Evolutionary conservation across 768 basidiomycete species (phyloP).

Genomic region (Boletus speciosus): DNA sequence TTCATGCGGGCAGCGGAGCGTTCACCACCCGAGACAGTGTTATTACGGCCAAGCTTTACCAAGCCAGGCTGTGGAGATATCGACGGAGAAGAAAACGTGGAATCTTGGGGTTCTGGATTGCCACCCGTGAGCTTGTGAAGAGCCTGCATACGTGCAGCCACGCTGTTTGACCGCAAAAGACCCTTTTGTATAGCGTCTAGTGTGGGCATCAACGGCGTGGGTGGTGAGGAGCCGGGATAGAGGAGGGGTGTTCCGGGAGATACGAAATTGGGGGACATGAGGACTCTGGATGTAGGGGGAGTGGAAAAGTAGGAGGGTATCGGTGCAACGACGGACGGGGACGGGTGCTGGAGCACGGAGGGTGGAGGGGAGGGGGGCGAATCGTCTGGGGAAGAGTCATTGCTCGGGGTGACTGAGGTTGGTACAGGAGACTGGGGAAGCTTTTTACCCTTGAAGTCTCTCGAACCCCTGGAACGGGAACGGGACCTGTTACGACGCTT

Average conservation of each 20-base stretch:
- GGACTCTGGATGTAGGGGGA: slow-evolving; percentile 40
- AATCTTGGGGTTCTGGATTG: slow-evolving; percentile 55
- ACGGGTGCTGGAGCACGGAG: slow-evolving; percentile 22
- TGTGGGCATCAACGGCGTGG: slow-evolving; percentile 62
- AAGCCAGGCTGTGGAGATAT: slow-evolving; percentile 47
- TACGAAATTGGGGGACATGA: slow-evolving; percentile 45
- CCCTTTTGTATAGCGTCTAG: slow-evolving; percentile 76
- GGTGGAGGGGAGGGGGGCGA: slow-evolving; percentile 33
- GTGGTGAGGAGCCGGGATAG: slow-evolving; percentile 65
- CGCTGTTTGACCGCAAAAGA: slow-evolving; percentile 87
- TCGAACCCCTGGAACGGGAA: slow-evolving; percentile 56
- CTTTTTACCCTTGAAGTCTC: slow-evolving; percentile 67
- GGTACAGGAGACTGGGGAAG: slow-evolving; percentile 46
- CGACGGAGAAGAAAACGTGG: slow-evolving; percentile 46
- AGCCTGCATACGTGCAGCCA: slow-evolving; percentile 74
- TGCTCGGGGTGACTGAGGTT: slow-evolving; percentile 43
- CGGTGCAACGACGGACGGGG: slow-evolving; percentile 42
- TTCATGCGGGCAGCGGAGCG: slow-evolving; percentile 68
- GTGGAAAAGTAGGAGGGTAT: slow-evolving; percentile 54
- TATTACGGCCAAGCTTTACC: slow-evolving; percentile 58
- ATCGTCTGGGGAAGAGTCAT: slow-evolving; percentile 72
- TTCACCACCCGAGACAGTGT: slow-evolving; percentile 81
- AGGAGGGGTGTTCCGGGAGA: slow-evolving; percentile 54
- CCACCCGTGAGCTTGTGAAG: slow-evolving; percentile 83
- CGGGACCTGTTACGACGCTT: slow-evolving; percentile 76